phyloP scores from a whole-genome alignment of 306 rosid genomes.

The Vigna unguiculata region DNA sequence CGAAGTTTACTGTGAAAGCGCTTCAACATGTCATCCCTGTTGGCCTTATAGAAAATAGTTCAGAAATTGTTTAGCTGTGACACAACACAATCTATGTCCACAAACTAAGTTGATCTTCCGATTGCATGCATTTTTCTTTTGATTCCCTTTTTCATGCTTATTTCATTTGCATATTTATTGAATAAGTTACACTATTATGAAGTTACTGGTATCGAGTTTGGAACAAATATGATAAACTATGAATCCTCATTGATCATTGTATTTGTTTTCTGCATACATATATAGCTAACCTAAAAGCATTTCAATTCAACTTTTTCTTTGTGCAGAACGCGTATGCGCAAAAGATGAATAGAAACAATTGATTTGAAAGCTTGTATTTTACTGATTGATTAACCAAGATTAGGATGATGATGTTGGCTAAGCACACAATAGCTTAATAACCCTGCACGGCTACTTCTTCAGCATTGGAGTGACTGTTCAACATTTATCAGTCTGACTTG shows the following conservation, averaged over 20 bases:
- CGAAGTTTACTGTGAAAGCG: neutral
- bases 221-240: slow-evolving; percentile 2
- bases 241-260: slow-evolving; percentile 17
- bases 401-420: slow-evolving; percentile 33
- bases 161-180: neutral
- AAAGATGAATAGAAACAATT: slow-evolving; percentile 60
- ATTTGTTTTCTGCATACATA: slow-evolving; percentile 15
- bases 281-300: slow-evolving; percentile 16
- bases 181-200: neutral
- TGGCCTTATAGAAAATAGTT: neutral
- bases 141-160: neutral
- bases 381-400: slow-evolving; percentile 40
- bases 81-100: too few species aligned
- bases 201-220: neutral
- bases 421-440: slow-evolving; percentile 28
- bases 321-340: slow-evolving; percentile 86
- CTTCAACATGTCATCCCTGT: neutral
- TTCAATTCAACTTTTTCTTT: slow-evolving; percentile 27
- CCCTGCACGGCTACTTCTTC: slow-evolving; percentile 11
- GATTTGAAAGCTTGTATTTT: slow-evolving; percentile 28
- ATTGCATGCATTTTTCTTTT: too few species aligned
- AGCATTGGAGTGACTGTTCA: slow-evolving; percentile 41
- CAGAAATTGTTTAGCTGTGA: too few species aligned
- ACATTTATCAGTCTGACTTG: slow-evolving; percentile 40
- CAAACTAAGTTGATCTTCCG: too few species aligned